Conservation (phyloP, 2,329 filamentous ascomycete genomes). For the Colletotrichum tamarilloi region DNA sequence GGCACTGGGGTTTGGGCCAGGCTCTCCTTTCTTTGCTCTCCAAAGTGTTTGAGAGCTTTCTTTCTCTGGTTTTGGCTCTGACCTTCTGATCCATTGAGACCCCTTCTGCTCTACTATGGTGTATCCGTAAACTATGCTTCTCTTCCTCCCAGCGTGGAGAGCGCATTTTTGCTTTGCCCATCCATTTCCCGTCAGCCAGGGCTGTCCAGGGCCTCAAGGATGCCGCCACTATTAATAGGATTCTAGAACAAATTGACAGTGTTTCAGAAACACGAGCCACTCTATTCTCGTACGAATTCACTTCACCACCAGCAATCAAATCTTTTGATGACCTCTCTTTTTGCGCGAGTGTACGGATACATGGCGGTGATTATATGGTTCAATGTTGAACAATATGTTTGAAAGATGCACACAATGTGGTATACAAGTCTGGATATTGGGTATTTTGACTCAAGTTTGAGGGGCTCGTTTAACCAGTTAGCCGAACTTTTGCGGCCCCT, state of each 20-base stretch:
- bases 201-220: conserved; percentile 20
- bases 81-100: not conserved
- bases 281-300: conserved; percentile 24
- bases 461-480: not conserved
- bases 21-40: not conserved
- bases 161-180: conserved; percentile 3
- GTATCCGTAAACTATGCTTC: not conserved
- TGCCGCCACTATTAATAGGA: conserved; percentile 34
- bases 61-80: not conserved
- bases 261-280: conserved; percentile 34
- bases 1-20: not conserved
- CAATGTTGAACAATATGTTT: not conserved
- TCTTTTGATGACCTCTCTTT: not conserved
- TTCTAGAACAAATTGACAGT: conserved; percentile 31
- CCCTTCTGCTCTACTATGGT: too few species aligned
- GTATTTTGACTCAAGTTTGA: not conserved
- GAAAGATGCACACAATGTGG: not conserved
- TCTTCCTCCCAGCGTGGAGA: not conserved
- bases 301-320: not conserved
- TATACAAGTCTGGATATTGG: not conserved
- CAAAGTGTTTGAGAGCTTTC: not conserved
- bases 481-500: not conserved
- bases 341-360: not conserved
- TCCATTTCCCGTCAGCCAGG: conserved; percentile 18
- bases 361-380: not conserved